A percentile compares a stretch with the other conserved stretches of the same genome.
Conservation (phyloP, 805 yeast species). For the Yarrowia porcina region DNA sequence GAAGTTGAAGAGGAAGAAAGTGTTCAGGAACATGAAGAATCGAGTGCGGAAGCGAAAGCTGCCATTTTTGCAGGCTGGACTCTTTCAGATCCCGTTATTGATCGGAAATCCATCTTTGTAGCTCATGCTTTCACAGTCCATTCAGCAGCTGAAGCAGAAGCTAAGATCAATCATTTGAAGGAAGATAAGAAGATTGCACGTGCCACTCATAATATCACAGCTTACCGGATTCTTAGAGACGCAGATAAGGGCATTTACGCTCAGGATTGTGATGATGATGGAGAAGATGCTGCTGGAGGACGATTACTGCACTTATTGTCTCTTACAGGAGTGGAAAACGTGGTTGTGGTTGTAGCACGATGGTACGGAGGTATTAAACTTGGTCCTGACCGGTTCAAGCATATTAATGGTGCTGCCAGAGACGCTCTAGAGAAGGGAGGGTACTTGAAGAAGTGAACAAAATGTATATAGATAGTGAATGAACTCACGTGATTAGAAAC, state of each 20-base stretch:
- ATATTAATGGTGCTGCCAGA: conserved; percentile 83
- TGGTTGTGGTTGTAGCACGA: conserved; percentile 79
- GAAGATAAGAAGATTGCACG: conserved; percentile 63
- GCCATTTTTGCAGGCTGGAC: conserved; percentile 54
- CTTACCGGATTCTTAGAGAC: conserved; percentile 69
- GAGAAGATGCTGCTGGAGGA: conserved; percentile 95
- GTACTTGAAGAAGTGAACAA: not conserved
- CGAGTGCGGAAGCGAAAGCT: conserved; percentile 27
- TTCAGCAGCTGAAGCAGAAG: conserved; percentile 65
- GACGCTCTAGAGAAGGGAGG: conserved; percentile 73
- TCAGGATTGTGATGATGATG: conserved; percentile 95
- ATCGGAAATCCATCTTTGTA: conserved; percentile 80
- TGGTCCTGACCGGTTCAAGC: conserved; percentile 89
- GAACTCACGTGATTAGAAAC: too few relatives aligned
- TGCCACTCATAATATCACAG: conserved; percentile 79
- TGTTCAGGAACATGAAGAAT: conserved; percentile 27
- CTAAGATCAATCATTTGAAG: conserved; percentile 50
- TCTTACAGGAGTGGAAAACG: conserved; percentile 68
- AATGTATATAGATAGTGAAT: too few relatives aligned
- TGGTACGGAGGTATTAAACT: conserved; percentile 92
- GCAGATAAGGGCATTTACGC: conserved; percentile 48
- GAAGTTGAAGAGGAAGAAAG: not conserved
- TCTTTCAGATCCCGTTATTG: conserved; percentile 71
- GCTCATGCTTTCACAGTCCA: conserved; percentile 66
- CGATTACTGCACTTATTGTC: conserved; percentile 68